These are phyloP conservation scores for Wickerhamiella infanticola DNA, from an alignment of 1,139 yeast genomes.

Conservation along the genomic window DNA sequence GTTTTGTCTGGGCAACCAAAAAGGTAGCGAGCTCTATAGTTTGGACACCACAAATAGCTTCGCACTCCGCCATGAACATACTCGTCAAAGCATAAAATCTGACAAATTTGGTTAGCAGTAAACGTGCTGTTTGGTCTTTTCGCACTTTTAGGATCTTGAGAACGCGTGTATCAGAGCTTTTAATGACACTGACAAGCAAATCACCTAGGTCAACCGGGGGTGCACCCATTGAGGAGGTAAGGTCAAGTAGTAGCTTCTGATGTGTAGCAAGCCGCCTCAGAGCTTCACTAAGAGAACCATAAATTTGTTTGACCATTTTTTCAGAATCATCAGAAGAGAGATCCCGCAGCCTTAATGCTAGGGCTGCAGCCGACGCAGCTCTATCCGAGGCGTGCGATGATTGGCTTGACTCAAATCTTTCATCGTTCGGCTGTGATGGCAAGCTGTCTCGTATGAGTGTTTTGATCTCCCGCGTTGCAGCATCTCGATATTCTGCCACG, in stretches of 20 bases:
- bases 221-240: constrained; percentile 37
- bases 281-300: constrained; percentile 52
- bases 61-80: constrained; percentile 70
- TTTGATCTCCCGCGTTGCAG: constrained; percentile 53
- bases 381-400: constrained; percentile 7
- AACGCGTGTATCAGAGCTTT: constrained; percentile 58
- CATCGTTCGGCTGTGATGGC: constrained; percentile 16
- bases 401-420: constrained; percentile 15
- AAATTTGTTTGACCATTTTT: constrained; percentile 47
- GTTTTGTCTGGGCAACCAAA: constrained; percentile 48
- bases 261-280: constrained; percentile 60
- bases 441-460: constrained; percentile 49
- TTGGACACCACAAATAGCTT: constrained; percentile 61
- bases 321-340: constrained; percentile 65
- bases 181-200: constrained; percentile 50
- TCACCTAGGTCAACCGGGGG: constrained; percentile 20
- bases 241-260: constrained; percentile 61
- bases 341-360: constrained; percentile 44
- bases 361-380: constrained; percentile 11
- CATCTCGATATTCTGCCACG: constrained; percentile 50
- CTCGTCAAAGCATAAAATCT: constrained; percentile 52
- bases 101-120: constrained; percentile 37
- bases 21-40: constrained; percentile 49
- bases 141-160: constrained; percentile 69
- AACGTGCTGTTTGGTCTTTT: constrained; percentile 49